Conservation (phyloP, 2,329 filamentous ascomycete species). For the Endothia cerciana region DNA sequence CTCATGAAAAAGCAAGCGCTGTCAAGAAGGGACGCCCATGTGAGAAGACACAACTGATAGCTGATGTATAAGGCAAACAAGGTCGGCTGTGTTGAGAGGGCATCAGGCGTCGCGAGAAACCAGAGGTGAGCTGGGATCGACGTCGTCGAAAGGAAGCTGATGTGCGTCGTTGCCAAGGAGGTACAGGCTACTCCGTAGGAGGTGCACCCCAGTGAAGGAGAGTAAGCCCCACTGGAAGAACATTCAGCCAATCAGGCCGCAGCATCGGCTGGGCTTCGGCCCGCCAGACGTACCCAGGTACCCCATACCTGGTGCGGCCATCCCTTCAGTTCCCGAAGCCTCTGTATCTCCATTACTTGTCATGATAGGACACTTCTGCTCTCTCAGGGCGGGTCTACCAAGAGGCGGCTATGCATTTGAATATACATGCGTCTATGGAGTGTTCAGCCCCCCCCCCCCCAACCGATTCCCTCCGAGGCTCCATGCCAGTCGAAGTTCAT, state of each 20-base stretch:
- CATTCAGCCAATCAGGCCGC: not conserved
- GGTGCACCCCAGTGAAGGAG: not conserved
- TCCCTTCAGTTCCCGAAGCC: not conserved
- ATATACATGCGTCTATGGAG: not conserved
- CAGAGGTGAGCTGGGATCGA: not conserved
- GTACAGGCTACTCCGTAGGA: not conserved
- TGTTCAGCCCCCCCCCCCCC: too few species aligned
- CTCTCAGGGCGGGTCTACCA: not conserved
- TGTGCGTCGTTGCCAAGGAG: slow-evolving; percentile 9
- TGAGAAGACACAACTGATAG: not conserved
- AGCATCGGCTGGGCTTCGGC: not conserved
- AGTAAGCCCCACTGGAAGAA: not conserved
- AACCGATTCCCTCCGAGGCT: not conserved
- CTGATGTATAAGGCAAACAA: not conserved
- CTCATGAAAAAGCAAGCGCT: slow-evolving; percentile 2
- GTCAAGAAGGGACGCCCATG: not conserved
- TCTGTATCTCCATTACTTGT: not conserved
- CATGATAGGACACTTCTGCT: not conserved
- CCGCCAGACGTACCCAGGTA: slow-evolving; percentile 9
- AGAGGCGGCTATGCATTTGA: not conserved
- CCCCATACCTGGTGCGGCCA: not conserved
- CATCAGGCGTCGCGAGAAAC: not conserved
- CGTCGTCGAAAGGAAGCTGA: slow-evolving; percentile 9
- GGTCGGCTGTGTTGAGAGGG: not conserved
- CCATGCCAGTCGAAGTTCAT: not conserved